Evolutionary conservation across 148 eudicot species (phyloP).

Genomic region (Salicornia ramosissima): DNA sequence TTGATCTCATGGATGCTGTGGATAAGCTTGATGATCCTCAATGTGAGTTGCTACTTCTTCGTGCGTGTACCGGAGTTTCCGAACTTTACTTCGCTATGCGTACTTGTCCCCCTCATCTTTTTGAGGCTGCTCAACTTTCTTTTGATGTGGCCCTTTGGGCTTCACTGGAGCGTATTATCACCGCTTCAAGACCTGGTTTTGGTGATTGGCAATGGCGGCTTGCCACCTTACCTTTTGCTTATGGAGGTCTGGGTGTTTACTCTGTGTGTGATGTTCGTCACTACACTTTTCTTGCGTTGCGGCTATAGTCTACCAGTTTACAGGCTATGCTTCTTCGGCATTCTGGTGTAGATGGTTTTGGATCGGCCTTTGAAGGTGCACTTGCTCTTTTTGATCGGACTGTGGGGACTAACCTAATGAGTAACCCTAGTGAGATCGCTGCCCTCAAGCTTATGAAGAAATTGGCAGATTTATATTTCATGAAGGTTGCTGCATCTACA

Average conservation of each 20-base stretch:
- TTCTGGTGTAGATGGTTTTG: neutral
- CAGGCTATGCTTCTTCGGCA: neutral
- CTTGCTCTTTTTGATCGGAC: neutral
- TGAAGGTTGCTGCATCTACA: neutral
- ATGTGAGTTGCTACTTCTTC: neutral
- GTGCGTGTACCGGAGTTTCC: neutral
- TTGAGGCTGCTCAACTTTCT: neutral
- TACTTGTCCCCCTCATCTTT: neutral
- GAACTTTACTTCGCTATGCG: neutral
- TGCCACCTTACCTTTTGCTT: no score
- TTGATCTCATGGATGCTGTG: neutral
- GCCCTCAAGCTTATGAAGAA: neutral
- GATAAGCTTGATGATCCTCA: neutral
- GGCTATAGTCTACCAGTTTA: no score
- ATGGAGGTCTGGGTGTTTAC: no score
- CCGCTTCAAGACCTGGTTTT: no score
- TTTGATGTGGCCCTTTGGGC: no score
- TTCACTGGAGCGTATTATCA: no score
- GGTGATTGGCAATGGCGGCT: no score
- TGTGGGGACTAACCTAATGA: neutral
- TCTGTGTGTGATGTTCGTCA: no score
- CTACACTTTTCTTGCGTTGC: no score
- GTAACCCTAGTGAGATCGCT: neutral
- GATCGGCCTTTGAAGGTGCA: neutral
- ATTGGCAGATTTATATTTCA: slow-evolving; percentile 6